Base-by-base conservation (phyloP, 805 yeast genomes). In the Metschnikowia anglica region DNA sequence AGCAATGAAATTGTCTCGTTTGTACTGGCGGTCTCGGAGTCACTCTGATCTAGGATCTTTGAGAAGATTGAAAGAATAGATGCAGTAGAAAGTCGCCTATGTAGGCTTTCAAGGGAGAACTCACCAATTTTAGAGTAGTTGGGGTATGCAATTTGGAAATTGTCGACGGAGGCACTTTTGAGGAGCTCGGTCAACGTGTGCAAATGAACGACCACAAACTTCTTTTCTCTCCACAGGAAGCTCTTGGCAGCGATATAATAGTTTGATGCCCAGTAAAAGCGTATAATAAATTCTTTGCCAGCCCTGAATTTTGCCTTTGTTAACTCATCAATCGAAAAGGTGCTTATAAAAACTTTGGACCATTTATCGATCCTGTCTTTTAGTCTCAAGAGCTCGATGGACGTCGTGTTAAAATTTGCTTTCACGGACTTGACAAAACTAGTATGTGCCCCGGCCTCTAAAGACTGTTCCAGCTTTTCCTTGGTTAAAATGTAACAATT, bases 31-130 rank as follows among this genome's bases (percentile, higher is more conserved):
- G 39, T 35, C 11, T 56, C 58, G 1, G 62, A 56, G 32, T 34
- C 46, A 25, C 62, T 59, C 5, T 62, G 49, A 44, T 63, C 62
- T 18, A 80, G 67, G 7, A 81, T 72, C 13, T 66, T 68, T 3
- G 87, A 74, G 53, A 86, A 85, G 10, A 81, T 73, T 0, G 83
- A 67, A 33, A 88, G 76, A 0, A 91, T 86, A 20, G 80, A 78
- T 11, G 86, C 70, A 38, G 88, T 86, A 2, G 90, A 82, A 15
- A 81, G 65, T 52, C 88, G 90, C 4, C 79, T 69, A 26, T 71
- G 72, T 7, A 87, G 71, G 4, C 76, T 68, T 0, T 69, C 63
- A 1, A 60, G 39, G 31, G 74, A 80, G 2, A 90, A 61, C 1
- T 71, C 65, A 2, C 88, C 83, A 12, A 90, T 77, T 43, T 73